A percentile compares a stretch with the other conserved stretches of the same genome.
Evolutionary conservation across 176 grass and related monocot species (phyloP).

Genomic region (Cenchrus americanus): DNA sequence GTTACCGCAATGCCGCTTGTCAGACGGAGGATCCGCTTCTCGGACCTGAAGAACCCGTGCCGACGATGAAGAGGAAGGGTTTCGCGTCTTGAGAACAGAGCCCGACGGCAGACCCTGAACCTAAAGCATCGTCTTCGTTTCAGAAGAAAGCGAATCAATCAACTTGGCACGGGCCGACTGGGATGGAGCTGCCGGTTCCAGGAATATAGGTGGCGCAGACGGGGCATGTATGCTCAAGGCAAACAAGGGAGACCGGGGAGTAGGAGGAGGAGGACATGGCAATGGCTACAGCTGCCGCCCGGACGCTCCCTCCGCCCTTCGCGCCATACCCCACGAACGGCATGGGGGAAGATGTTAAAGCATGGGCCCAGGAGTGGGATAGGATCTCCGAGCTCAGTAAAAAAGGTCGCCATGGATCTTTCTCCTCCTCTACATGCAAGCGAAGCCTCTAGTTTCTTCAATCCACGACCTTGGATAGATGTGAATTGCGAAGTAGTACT

Average conservation of each 20-base stretch:
- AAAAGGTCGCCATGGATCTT: neutral
- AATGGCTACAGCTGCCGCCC: neutral
- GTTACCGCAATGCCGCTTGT: neutral
- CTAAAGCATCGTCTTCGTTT: neutral
- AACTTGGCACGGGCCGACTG: no score
- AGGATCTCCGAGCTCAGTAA: neutral
- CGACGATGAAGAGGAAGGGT: neutral
- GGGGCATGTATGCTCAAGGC: no score
- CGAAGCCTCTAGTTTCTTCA: no score
- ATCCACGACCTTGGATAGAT: no score
- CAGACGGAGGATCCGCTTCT: neutral
- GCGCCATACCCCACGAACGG: neutral
- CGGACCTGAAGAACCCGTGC: neutral
- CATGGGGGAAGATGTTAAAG: neutral
- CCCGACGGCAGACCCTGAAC: neutral
- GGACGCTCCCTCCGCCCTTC: neutral
- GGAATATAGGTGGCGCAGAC: no score
- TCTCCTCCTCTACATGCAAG: neutral
- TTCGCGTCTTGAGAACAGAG: neutral
- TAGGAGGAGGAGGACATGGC: neutral
- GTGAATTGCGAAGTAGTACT: no score
- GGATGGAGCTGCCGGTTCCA: no score
- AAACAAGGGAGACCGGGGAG: no score
- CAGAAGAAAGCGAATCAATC: no score
- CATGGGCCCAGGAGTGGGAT: neutral